These are phyloP conservation scores for Heterobasidion irregulare DNA, from an alignment of 1,284 basidiomycete genomes.

Conservation along the genomic window DNA sequence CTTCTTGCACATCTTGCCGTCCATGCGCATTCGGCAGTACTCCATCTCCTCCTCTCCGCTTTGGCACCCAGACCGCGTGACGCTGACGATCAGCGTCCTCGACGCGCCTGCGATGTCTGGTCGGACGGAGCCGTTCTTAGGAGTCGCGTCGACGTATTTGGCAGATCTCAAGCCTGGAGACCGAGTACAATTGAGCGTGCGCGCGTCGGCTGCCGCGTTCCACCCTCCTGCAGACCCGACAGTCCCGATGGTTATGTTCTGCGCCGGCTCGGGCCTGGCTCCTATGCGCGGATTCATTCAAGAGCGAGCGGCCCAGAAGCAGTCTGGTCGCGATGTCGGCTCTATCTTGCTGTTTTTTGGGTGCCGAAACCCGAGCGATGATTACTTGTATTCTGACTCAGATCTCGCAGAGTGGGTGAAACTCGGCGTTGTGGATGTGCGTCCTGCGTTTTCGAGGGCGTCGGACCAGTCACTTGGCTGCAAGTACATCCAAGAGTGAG, in stretches of 20 bases:
- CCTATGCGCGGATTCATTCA: neutral
- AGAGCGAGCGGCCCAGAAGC: neutral
- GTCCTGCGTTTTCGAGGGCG: neutral
- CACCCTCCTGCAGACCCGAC: neutral
- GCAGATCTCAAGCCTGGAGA: neutral
- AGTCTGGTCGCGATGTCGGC: neutral
- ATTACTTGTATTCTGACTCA: neutral
- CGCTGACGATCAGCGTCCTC: neutral
- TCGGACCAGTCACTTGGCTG: neutral
- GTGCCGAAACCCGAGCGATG: neutral
- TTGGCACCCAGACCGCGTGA: neutral
- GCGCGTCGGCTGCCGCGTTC: neutral
- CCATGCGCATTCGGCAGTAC: neutral
- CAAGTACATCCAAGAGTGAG: neutral
- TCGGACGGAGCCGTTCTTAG: neutral
- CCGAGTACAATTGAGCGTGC: neutral
- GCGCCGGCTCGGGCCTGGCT: neutral
- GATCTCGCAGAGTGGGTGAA: neutral
- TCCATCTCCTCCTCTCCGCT: neutral
- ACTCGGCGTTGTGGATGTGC: neutral
- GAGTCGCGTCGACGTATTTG: neutral
- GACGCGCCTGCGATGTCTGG: neutral
- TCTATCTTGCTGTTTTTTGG: neutral
- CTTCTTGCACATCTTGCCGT: neutral
- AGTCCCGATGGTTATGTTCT: neutral